Evolutionary conservation across 768 basidiomycete species (phyloP).

Genomic region (Tubosaeta sp.): DNA sequence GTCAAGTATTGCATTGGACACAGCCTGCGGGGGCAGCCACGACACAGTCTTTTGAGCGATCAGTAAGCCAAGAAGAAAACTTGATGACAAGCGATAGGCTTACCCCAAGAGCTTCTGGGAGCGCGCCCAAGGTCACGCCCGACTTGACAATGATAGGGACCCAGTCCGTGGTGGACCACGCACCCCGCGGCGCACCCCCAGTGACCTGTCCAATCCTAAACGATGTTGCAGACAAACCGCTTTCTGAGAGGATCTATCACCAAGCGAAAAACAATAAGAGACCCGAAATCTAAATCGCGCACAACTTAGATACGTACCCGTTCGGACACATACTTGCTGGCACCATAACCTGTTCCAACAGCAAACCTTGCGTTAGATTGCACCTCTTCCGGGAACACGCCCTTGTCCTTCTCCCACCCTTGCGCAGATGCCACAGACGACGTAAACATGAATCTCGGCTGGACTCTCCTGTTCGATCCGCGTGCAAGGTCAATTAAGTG

Average conservation of each 20-base stretch:
- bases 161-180: constrained; percentile 36
- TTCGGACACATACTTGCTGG: constrained; percentile 35
- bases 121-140: constrained; percentile 24
- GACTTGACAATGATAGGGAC: constrained; percentile 36
- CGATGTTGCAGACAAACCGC: constrained; percentile 30
- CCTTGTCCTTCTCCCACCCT: constrained; percentile 9
- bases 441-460: constrained; percentile 33
- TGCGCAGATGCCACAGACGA: constrained; percentile 28
- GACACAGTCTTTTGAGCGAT: constrained; percentile 24
- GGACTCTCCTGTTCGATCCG: constrained; percentile 19
- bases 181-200: constrained; percentile 32
- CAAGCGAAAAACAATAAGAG: not conserved
- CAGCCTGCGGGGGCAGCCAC: constrained; percentile 30
- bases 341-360: constrained; percentile 15
- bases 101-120: constrained; percentile 31
- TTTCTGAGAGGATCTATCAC: constrained; percentile 31
- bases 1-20: constrained; percentile 26
- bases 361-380: constrained; percentile 15
- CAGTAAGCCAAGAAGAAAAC: no score
- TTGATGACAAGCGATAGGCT: constrained; percentile 2
- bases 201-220: constrained; percentile 38
- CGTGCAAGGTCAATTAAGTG: constrained; percentile 32
- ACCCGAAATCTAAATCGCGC: not conserved
- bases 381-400: constrained; percentile 32
- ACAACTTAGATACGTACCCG: constrained; percentile 15